These are phyloP conservation scores for Arabis alpina DNA, from an alignment of 345 rosid species.

Conservation along the genomic window DNA sequence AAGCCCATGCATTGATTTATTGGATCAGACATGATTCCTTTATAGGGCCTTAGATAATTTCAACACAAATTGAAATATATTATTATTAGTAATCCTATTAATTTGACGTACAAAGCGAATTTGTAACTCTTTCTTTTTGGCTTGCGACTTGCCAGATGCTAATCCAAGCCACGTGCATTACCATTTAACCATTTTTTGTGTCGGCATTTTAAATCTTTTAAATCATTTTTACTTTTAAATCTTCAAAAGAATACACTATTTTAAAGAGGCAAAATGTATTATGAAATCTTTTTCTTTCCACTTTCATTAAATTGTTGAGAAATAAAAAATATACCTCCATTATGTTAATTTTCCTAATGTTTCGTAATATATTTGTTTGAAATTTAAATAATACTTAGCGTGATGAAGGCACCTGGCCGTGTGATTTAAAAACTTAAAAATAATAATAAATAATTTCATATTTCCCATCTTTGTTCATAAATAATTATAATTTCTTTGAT, in stretches of 20 bases:
- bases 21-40: neutral
- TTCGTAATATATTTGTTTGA: constrained; percentile 1
- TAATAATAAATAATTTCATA: neutral
- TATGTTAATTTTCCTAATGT: neutral
- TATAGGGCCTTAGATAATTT: constrained; percentile 12
- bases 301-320: constrained; percentile 1
- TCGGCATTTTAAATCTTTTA: too few relatives aligned
- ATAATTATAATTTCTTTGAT: neutral
- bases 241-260: neutral
- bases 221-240: too few relatives aligned
- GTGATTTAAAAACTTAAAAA: neutral
- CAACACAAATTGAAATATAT: neutral
- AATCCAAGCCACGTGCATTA: constrained; percentile 41
- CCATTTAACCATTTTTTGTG: neutral
- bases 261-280: constrained; percentile 10
- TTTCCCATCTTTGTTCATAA: neutral
- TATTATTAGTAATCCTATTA: neutral
- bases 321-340: neutral
- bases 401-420: constrained; percentile 20
- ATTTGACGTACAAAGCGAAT: neutral
- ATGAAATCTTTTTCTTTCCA: neutral
- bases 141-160: constrained; percentile 32
- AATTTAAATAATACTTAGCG: constrained; percentile 21
- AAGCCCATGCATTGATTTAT: constrained; percentile 19
- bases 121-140: neutral